A percentile compares a stretch with the other conserved stretches of the same genome.
Evolutionary conservation across 148 eudicot species (phyloP).

Genomic region (Drosera capensis): DNA sequence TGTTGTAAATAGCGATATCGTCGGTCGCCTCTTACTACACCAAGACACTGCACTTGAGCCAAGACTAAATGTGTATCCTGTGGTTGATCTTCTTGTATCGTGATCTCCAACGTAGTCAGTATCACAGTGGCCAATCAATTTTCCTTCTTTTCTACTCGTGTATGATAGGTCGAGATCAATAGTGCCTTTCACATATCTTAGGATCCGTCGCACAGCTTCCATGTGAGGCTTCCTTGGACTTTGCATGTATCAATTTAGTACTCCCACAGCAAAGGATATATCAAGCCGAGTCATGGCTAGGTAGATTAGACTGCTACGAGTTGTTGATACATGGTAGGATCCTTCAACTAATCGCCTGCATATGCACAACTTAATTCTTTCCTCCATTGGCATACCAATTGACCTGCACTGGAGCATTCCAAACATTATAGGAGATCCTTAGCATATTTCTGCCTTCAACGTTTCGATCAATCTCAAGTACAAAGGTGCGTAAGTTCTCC

Average conservation of each 20-base stretch:
- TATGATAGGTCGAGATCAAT: background rate
- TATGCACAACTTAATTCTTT: background rate
- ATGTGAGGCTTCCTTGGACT: background rate
- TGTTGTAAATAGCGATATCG: constrained; percentile 4
- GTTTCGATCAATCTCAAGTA: constrained; percentile 2
- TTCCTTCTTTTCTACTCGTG: background rate
- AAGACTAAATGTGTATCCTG: constrained; percentile 4
- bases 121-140: background rate
- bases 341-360: constrained; percentile 6
- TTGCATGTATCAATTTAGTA: constrained; percentile 1
- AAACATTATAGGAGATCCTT: constrained; percentile 7
- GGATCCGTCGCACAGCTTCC: background rate
- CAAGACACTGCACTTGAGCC: constrained; percentile 1
- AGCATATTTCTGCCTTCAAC: constrained; percentile 3
- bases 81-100: constrained; percentile 3
- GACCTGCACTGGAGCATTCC: constrained; percentile 8
- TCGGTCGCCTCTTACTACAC: constrained; percentile 8
- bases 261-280: too few relatives aligned
- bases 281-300: constrained; percentile 1
- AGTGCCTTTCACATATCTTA: constrained; percentile 5
- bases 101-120: background rate
- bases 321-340: constrained; percentile 5
- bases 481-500: constrained; percentile 4
- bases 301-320: constrained; percentile 8
- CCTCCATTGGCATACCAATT: constrained; percentile 4